Base-by-base conservation (phyloP, 225 moss, liverwort and hornwort species). In the Polytrichum commune region DNA sequence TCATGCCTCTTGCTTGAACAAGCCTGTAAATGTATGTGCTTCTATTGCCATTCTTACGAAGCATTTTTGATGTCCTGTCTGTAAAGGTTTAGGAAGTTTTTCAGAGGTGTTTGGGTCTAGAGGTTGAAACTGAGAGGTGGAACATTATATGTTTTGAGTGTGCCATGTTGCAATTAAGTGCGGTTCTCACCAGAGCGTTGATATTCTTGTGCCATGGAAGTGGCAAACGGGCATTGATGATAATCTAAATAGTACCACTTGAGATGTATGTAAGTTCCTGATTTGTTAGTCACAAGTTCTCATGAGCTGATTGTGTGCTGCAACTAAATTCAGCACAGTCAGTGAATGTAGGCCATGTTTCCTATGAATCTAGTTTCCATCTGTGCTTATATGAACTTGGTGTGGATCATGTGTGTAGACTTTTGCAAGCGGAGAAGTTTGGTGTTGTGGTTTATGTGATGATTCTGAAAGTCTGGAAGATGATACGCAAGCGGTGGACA, bases 391-490 rank as follows among this genome's bases (percentile, higher is more conserved):
- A 4, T 63, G 63, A 29, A 26, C 4, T 29, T 26, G 18, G 18
- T 27, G 8, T 54, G 75, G 64, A 46, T 46, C 46, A 22, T 65
- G 27, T 78, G 60, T 75, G 81, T 84, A 87, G 87, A 79, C 73
- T 70, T 56, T 75, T 69, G 67, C 78, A n/a, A 64, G 75, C 70
- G 81, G 75, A 65, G 78, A 64, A 69, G 74, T 63, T 19, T 84
- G 87, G 87, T 79, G 77, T 66, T 87, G 87, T 79, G 84, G 79
- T 73, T 54, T 73, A 24, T 84, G 87, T 79, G 79, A 81, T 79
- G 77, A 70, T 56, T 71, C 60, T 54, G 74, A 76, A 26, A 79
- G 79, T 74, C 81, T 19, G 27, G 87, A 78, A 65, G 87, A 78
- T 71, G 74, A 79, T 67, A 74, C 76, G 29, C 84, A 74, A 77